Conservation (phyloP, 495 filamentous ascomycete genomes). For the Clohesyomyces aquaticus region DNA sequence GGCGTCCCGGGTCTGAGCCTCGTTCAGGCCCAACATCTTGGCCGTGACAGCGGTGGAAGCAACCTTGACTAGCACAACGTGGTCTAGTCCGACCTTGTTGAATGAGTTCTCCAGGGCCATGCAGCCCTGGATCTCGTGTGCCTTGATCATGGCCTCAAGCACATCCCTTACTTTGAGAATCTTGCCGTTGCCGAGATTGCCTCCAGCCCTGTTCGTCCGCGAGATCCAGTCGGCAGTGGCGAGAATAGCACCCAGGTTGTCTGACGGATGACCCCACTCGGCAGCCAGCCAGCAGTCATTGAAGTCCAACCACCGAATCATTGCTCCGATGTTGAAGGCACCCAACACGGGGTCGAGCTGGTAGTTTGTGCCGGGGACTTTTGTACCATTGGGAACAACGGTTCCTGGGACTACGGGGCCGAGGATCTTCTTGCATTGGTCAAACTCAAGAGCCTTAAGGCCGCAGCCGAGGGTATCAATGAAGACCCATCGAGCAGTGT, state of each 20-base stretch:
- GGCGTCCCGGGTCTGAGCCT: slow-evolving; percentile 91
- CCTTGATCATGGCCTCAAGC: slow-evolving; percentile 98
- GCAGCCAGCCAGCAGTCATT: slow-evolving; percentile 99
- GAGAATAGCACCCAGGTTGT: slow-evolving; percentile 94
- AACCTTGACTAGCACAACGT: slow-evolving; percentile 97
- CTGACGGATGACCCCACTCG: slow-evolving; percentile 97
- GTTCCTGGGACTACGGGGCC: slow-evolving; percentile 94
- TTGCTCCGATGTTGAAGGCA: slow-evolving; percentile 97
- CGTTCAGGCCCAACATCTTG: slow-evolving; percentile 87
- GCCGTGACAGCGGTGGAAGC: slow-evolving; percentile 91
- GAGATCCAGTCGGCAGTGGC: slow-evolving; percentile 97
- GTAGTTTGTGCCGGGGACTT: slow-evolving; percentile 89
- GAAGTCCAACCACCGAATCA: slow-evolving; percentile 99
- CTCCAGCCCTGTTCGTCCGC: slow-evolving; percentile 90
- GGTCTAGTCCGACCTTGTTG: slow-evolving; percentile 97
- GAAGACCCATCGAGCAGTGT: slow-evolving; percentile 65
- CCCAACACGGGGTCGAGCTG: slow-evolving; percentile 93
- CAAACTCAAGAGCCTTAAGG: slow-evolving; percentile 91
- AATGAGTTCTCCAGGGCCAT: slow-evolving; percentile 95
- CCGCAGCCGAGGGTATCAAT: slow-evolving; percentile 97
- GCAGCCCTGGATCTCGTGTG: slow-evolving; percentile 98
- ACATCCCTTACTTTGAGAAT: slow-evolving; percentile 85
- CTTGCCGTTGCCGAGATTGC: slow-evolving; percentile 79
- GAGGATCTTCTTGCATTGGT: slow-evolving; percentile 91
- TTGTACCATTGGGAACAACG: slow-evolving; percentile 87